Conservation (phyloP, 164 flowering plant species). For the Dillenia turbinata region DNA sequence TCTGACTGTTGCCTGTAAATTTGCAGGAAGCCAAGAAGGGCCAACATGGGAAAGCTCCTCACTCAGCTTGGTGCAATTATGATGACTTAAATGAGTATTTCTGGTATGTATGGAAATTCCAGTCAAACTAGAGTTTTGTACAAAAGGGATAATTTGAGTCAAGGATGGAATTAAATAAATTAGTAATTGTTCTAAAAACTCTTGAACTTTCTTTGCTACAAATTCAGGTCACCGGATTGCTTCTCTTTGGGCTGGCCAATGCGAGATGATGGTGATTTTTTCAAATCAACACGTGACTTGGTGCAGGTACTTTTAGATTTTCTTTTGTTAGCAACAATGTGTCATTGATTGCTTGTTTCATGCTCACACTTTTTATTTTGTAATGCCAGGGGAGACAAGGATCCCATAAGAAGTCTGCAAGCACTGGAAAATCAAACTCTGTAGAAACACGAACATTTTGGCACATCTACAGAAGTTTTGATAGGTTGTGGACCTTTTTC, state of each 20-base stretch:
- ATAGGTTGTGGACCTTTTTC: conserved; percentile 91
- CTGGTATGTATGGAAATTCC: conserved; percentile 51
- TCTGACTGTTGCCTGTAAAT: too few relatives aligned
- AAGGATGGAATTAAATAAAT: background rate
- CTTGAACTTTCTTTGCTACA: background rate
- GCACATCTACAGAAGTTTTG: conserved; percentile 94
- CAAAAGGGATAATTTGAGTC: background rate
- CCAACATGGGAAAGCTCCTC: conserved; percentile 72
- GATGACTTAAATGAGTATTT: conserved; percentile 98
- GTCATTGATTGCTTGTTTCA: too few relatives aligned
- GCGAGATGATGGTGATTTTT: conserved; percentile 96
- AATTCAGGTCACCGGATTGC: conserved; percentile 79
- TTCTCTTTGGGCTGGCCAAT: conserved; percentile 99
- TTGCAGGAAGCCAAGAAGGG: conserved; percentile 76
- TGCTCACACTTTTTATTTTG: background rate
- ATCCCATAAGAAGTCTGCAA: conserved; percentile 38
- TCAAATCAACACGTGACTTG: conserved; percentile 64
- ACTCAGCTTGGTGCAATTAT: conserved; percentile 92
- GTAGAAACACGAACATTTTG: conserved; percentile 88
- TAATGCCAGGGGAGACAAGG: conserved; percentile 46
- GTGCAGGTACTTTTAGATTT: conserved; percentile 32
- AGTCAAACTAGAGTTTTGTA: too few relatives aligned
- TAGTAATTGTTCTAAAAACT: too few relatives aligned
- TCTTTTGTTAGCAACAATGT: background rate
- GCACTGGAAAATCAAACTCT: conserved; percentile 82